Conservation (phyloP, 83 land plant species). For the Thuja plicata region DNA sequence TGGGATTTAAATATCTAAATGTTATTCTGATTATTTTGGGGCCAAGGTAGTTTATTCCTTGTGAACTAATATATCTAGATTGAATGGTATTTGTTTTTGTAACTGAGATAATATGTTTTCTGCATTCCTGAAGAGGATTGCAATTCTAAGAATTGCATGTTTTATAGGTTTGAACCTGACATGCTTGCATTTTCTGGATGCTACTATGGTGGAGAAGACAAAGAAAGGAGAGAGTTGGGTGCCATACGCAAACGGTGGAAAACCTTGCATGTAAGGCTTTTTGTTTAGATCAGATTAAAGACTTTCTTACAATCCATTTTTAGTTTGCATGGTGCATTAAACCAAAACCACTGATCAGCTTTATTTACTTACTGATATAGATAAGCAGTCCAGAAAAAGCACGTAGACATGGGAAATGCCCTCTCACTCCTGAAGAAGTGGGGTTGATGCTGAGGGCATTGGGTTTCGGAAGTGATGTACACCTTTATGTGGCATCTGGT, state of each 20-base stretch:
- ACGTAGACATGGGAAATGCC: conserved; percentile 85
- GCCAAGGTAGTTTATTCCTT: not conserved
- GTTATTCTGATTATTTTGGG: not conserved
- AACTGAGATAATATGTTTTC: not conserved
- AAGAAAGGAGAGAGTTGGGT: conserved; percentile 66
- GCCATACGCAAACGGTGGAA: conserved; percentile 85
- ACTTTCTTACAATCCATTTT: not conserved
- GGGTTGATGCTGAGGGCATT: conserved; percentile 90
- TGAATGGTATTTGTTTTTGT: not conserved
- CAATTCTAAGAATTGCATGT: not conserved
- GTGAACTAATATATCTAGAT: not conserved
- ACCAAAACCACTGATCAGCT: conserved; percentile 28
- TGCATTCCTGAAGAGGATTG: conserved; percentile 1
- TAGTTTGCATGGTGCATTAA: not conserved
- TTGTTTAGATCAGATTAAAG: not conserved
- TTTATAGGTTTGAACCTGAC: conserved; percentile 87
- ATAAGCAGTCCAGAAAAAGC: conserved; percentile 59
- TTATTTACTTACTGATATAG: conserved; percentile 1
- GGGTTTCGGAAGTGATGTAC: conserved; percentile 74
- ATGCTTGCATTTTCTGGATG: conserved; percentile 99
- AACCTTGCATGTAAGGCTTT: conserved; percentile 65
- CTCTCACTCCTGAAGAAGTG: conserved; percentile 89
- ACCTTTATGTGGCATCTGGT: conserved; percentile 91
- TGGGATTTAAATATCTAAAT: not conserved
- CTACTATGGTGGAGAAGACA: conserved; percentile 90